A percentile compares a stretch with the other conserved stretches of the same genome.
phyloP scores from a whole-genome alignment of 1,284 basidiomycete genomes.

The Ceratobasidium sp. region DNA sequence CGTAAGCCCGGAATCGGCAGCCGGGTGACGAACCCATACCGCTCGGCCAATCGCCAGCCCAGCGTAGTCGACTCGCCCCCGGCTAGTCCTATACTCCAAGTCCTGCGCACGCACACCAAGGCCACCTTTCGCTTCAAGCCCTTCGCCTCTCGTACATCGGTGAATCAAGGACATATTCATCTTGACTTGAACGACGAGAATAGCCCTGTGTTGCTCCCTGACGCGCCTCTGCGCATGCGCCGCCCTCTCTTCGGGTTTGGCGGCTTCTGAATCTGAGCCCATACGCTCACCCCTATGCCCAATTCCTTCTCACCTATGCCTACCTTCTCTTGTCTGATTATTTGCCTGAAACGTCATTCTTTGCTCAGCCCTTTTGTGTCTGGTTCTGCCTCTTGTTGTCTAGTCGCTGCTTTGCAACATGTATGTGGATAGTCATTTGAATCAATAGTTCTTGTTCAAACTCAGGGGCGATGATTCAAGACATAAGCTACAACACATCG shows the following conservation, averaged over 20 bases:
- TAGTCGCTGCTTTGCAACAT: not conserved
- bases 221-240: constrained; percentile 32
- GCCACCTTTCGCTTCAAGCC: constrained; percentile 5
- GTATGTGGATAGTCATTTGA: not conserved
- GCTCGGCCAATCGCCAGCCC: not conserved
- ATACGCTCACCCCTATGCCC: constrained; percentile 19
- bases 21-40: not conserved
- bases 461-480: too few species aligned
- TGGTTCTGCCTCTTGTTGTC: not conserved
- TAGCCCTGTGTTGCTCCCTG: not conserved
- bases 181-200: constrained; percentile 12
- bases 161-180: not conserved
- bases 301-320: not conserved
- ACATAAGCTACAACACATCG: too few species aligned
- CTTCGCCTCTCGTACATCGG: not conserved
- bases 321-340: not conserved
- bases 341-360: not conserved
- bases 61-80: not conserved
- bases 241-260: constrained; percentile 16
- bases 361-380: not conserved
- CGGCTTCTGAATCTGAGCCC: constrained; percentile 21
- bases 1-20: constrained; percentile 1
- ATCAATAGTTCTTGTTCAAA: not conserved
- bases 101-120: not conserved
- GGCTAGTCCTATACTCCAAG: not conserved